phyloP scores from a whole-genome alignment of 2,329 filamentous ascomycete species.

The Trichoderma asperellum region DNA sequence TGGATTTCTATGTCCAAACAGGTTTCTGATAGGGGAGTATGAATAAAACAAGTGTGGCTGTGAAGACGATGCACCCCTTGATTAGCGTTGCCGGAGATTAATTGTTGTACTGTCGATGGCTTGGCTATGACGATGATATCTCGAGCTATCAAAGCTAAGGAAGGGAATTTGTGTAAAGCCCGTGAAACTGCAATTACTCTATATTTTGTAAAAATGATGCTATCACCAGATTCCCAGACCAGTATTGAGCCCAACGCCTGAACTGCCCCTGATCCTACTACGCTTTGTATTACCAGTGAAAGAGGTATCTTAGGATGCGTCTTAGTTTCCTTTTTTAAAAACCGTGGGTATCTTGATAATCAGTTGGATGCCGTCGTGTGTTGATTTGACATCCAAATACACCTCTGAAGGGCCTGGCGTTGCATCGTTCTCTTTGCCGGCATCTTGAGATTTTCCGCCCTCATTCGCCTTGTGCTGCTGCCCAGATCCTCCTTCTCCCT shows the following conservation, averaged over 20 bases:
- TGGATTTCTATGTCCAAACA: conserved; percentile 1
- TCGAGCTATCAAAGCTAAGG: not conserved
- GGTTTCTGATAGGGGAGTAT: conserved; percentile 15
- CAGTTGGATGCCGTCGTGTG: conserved; percentile 60
- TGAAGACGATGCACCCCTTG: conserved; percentile 9
- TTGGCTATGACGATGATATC: conserved; percentile 9
- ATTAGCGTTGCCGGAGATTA: not conserved
- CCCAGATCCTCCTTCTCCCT: not conserved
- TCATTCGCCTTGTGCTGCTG: not conserved
- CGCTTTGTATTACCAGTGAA: not conserved
- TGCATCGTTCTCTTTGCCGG: conserved; percentile 41
- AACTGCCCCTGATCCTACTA: not conserved
- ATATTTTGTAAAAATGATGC: not conserved
- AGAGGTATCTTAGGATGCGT: not conserved
- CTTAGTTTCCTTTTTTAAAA: conserved; percentile 45
- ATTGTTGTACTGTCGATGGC: too few relatives aligned
- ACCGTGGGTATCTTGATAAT: conserved; percentile 62
- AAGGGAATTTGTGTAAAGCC: not conserved
- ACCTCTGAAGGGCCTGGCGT: conserved; percentile 55
- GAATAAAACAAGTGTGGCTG: conserved; percentile 14
- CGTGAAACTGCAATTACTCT: not conserved
- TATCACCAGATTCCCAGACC: conserved; percentile 11
- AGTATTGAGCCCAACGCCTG: not conserved
- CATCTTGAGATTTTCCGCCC: conserved; percentile 35
- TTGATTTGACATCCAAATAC: conserved; percentile 61